A percentile compares a stretch with the other conserved stretches of the same genome.
These are phyloP conservation scores for Hypoxylon sp. DNA, from an alignment of 2,329 filamentous ascomycete species.

Conservation along the genomic window DNA sequence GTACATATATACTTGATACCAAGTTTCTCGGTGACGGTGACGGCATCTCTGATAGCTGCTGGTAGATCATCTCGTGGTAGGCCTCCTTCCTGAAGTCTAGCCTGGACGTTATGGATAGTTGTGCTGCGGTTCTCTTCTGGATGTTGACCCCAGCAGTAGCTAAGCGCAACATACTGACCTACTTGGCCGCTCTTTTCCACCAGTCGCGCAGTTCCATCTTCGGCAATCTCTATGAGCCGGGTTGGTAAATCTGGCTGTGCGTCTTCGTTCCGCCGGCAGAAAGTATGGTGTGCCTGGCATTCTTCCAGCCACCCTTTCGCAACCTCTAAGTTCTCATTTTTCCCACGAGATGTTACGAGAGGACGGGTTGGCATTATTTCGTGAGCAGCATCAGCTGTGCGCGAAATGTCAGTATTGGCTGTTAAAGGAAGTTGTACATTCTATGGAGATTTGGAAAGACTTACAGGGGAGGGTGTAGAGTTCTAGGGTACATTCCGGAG, in stretches of 20 bases:
- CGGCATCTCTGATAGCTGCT: background rate
- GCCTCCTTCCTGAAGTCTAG: background rate
- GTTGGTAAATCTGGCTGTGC: background rate
- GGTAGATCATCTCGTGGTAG: background rate
- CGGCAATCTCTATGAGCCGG: background rate
- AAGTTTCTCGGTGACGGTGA: background rate
- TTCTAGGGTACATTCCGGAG: background rate
- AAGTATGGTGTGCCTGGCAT: background rate
- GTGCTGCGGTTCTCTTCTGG: background rate
- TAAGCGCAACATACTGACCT: background rate
- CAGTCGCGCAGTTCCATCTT: background rate
- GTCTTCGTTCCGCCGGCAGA: background rate
- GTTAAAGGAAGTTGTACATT: background rate
- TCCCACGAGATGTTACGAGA: background rate
- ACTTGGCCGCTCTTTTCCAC: background rate
- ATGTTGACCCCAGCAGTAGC: slow-evolving; percentile 1
- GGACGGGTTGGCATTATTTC: background rate
- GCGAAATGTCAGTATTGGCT: background rate
- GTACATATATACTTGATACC: background rate
- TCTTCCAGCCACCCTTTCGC: background rate
- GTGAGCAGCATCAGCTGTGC: background rate
- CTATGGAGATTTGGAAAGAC: background rate
- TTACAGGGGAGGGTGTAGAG: background rate
- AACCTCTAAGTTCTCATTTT: background rate
- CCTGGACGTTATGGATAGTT: background rate